Evolutionary conservation across 805 yeast species (phyloP), one percentile per base, ranked within the genome.

Genomic region (Wickerhamomyces chaumierensis): DNA sequence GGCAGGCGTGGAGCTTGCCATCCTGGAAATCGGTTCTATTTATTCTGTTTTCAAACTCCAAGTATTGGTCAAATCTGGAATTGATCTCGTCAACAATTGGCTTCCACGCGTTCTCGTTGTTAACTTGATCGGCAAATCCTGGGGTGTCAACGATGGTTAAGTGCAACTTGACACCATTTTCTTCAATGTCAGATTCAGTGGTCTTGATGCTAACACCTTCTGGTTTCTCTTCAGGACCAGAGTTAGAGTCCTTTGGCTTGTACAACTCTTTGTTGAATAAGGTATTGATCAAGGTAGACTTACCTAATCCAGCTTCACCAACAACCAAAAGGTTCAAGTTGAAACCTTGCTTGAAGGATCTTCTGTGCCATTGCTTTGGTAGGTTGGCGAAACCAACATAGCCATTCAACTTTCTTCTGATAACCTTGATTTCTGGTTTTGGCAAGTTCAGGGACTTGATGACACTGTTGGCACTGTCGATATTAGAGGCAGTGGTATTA

Each of bases 311-410:
- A 43, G 79, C 68, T 65, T 85, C 94, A 48, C 94, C 94, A 45
- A 88, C 94, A 42, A 85, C 86, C 75, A 92, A 74, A 44, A 92
- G 58, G 58, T 92, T 92, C 57, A 92, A 74, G 51, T 69, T 74
- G 69, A 92, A 92, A 13, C 98, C 98, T 55, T 84, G 74, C 61
- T 82, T 80, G 44, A 86, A 75, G 2, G 95, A 81, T 62, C 83
- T 86, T 63, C 95, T 78, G 65, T 92, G 97, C 96, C 96, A 92
- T 67, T 92, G 98, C 57, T 88, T 92, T 42, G 98, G 98, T 55
- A 92, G 71, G 63, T 88, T 92, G 48, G 96, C 95, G 64, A 92
- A 92, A 5, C 98, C 98, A 40, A 92, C 98, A 57, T 82, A 88
- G 3, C 94, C 90, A 49, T 80, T 83, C 51, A 90, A 75, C 57